A percentile compares a stretch with the other conserved stretches of the same genome.
phyloP scores from a whole-genome alignment of 495 filamentous ascomycete species.

The Aspergillus bertholletiae region DNA sequence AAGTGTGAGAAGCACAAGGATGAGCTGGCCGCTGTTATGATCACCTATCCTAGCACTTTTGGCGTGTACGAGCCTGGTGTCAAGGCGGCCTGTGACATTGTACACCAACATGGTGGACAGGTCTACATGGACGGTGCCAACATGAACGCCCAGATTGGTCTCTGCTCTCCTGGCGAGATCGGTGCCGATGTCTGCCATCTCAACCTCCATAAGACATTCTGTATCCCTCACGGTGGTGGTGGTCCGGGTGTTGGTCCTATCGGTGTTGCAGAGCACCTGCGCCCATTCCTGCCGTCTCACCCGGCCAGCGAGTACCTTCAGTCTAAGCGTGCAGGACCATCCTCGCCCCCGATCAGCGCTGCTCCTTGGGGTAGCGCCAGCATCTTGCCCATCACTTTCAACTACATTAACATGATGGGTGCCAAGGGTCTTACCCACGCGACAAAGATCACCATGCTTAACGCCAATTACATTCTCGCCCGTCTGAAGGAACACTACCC shows the following conservation, averaged over 20 bases:
- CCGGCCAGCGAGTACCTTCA: conserved; percentile 51
- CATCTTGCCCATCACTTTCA: conserved; percentile 95
- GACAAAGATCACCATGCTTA: conserved; percentile 90
- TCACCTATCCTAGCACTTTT: conserved; percentile 97
- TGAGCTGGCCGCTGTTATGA: conserved; percentile 92
- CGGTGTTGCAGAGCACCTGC: conserved; percentile 81
- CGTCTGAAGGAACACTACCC: conserved; percentile 85
- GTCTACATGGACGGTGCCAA: conserved; percentile 99
- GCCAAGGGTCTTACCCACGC: conserved; percentile 86
- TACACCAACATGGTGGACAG: conserved; percentile 86
- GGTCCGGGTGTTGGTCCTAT: conserved; percentile 96
- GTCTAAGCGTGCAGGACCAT: conserved; percentile 57
- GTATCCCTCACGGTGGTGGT: conserved; percentile 95
- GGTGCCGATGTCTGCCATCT: conserved; percentile 97
- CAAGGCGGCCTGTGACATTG: conserved; percentile 80
- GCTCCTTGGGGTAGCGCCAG: conserved; percentile 90
- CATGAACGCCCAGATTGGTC: conserved; percentile 97
- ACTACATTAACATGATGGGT: conserved; percentile 98
- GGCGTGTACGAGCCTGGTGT: conserved; percentile 93
- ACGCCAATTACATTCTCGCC: conserved; percentile 96
- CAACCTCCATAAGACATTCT: conserved; percentile 99
- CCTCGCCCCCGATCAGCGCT: conserved; percentile 69
- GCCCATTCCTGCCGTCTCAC: conserved; percentile 75
- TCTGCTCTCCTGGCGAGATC: conserved; percentile 95
- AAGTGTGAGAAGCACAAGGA: conserved; percentile 87